Conservation (phyloP, 768 basidiomycete species). For the Mycena polygramma region DNA sequence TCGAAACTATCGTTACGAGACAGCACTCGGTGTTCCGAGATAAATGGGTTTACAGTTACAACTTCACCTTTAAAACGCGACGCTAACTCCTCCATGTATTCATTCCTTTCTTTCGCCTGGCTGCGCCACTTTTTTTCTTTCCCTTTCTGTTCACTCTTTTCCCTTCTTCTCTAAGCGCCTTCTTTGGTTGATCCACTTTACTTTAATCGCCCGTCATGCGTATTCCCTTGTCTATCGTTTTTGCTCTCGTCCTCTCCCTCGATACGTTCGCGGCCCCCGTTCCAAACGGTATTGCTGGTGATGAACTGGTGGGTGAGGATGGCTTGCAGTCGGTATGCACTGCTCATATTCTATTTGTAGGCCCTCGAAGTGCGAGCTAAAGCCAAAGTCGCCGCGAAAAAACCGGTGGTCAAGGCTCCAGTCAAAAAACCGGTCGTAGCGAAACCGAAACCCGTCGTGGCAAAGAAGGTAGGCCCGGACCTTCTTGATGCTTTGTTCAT, state of each 20-base stretch:
- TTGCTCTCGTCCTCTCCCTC: constrained; percentile 11
- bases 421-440: too few relatives aligned
- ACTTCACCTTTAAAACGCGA: too few relatives aligned
- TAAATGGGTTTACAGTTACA: too few relatives aligned
- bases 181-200: constrained; percentile 4
- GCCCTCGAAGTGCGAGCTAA: constrained; percentile 11
- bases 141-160: neutral
- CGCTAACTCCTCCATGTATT: too few relatives aligned
- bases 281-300: neutral
- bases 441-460: too few relatives aligned
- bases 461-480: too few relatives aligned
- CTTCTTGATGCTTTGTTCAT: too few relatives aligned
- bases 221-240: constrained; percentile 14
- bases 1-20: too few relatives aligned
- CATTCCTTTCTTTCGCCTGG: constrained; percentile 7
- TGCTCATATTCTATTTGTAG: constrained; percentile 4
- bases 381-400: neutral
- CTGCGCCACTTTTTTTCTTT: constrained; percentile 17
- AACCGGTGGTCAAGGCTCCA: neutral
- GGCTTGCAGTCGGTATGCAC: neutral
- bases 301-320: constrained; percentile 7
- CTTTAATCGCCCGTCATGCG: constrained; percentile 13
- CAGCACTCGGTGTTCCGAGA: too few relatives aligned
- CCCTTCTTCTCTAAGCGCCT: too few relatives aligned
- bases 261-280: constrained; percentile 21